Evolutionary conservation across 176 grass and related monocot species (phyloP), one percentile per base, ranked within the genome.

Genomic region (Microstegium vimineum): DNA sequence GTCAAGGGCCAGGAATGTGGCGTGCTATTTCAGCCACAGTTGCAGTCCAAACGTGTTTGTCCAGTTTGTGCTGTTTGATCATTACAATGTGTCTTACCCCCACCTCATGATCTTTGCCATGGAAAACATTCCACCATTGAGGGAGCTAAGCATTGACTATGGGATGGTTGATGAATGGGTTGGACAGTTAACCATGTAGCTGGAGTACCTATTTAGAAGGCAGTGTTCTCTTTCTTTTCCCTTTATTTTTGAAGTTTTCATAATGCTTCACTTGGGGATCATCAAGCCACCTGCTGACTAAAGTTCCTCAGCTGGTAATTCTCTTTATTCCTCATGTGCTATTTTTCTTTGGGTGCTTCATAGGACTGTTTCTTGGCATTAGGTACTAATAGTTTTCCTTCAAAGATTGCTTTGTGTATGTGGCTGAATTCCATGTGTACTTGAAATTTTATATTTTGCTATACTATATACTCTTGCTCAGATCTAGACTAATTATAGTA

Each of bases 1-100:
- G 62, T 99, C 97, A 36, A 91, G 70, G 73, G 89, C 87, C 52
- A 91, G 97, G 86, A 99, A 99, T 87, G 97, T 99, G 62, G 93
- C 93, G 78, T 99, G 97, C 81, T 99, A 99, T 90, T 86, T 99
- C 81, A 99, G 97, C 81, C 97, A 99, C 82, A 99, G 97, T 72
- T 90, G 89, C 81, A 92, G 93, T 79, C 97, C 97, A 40, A 99
- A 99, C 31, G 91, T 99, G 27, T 99, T 99, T 92, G 78, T 90
- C 57, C 97, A 99, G 83, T 92, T 90, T 90, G 97, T 94, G 26
- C 37, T 99, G 60, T 99, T 83, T 83, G 97, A 99, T 73, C 97
- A 99, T 83, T 94, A 99, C 84, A 95, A 95, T 70, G 33, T 31
- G 5, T 81, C 69, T 10, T 99, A 94, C 54, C 97, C 97, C 7